Base-by-base conservation (phyloP, 352 stramenopile species). In the Aphanomyces euteiches region DNA sequence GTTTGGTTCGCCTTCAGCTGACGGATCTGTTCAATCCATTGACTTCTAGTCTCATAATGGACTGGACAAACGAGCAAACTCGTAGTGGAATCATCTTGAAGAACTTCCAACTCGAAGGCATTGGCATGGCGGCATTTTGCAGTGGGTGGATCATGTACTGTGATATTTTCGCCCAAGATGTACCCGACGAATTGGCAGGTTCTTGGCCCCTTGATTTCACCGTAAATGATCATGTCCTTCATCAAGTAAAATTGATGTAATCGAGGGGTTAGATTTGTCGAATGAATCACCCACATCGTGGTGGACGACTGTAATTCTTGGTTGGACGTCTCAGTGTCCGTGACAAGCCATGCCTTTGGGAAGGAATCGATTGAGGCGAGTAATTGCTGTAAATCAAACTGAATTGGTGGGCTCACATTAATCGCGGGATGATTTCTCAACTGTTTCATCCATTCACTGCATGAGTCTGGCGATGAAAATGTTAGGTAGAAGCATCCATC, bases 151-250 rank as follows among this genome's bases (percentile, higher is more conserved):
- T 61, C 54, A 40, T 56, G 64, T 4, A 70, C 8, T 7, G 36
- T 28, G 13, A 70, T 38, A 37, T 70, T 38, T 43, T 70, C 64
- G 15, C 64, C 64, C 3, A 70, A 50, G 6, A 70, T 43, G 54
- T 70, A 64, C 13, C 54, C 64, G 3, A 45, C 17, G 40, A 39
- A 70, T 21, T 19, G 15, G 40, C 64, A 70, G 1, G 37, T 12
- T 1, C 21, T 17, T 17, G 56, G 39, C 7, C 43, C 36, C 3
- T 5, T 10, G 48, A 70, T 53, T 4, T 58, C 6, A 41, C 64
- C 64, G 64, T 64, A 70, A 8, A 70, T 36, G 36, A 70, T 58
- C 64, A 70, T 70, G 54, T 70, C 64, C 45, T 61, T 17, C n/a
- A 70, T 45, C 36, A 70, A 15, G 54, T 61, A 70, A 19, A 63